phyloP scores from a whole-genome alignment of 2,329 filamentous ascomycete genomes.

The Penicillium sp. region DNA sequence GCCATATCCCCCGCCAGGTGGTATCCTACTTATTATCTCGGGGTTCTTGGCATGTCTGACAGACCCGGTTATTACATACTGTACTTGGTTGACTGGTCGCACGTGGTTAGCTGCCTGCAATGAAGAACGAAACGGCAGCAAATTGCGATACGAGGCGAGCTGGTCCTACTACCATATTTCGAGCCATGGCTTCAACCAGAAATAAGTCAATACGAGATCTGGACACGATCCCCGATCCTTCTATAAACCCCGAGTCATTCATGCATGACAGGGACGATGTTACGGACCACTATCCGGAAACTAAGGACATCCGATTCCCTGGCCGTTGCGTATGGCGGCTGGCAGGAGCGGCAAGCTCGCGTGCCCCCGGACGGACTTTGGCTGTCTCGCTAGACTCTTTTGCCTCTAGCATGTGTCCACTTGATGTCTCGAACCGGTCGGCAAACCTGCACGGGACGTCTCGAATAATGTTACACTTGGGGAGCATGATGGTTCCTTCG shows the following conservation, averaged over 20 bases:
- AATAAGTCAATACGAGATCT: not conserved
- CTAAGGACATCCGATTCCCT: not conserved
- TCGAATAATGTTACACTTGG: too few species aligned
- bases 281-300: not conserved
- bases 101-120: conserved; percentile 1
- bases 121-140: not conserved
- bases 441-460: not conserved
- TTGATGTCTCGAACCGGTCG: not conserved
- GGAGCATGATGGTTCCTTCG: conserved; percentile 1
- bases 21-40: not conserved
- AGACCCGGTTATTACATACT: not conserved
- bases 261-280: not conserved
- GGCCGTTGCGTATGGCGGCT: not conserved
- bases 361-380: not conserved
- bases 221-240: not conserved
- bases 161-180: not conserved
- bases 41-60: not conserved
- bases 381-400: not conserved
- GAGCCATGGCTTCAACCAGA: not conserved
- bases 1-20: not conserved
- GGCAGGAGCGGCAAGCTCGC: conserved; percentile 2
- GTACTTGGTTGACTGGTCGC: not conserved
- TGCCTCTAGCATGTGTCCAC: not conserved
- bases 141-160: not conserved
- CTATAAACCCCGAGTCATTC: not conserved